These are phyloP conservation scores for Oryza meridionalis DNA, from an alignment of 176 grass and related monocot species.

Conservation along the genomic window DNA sequence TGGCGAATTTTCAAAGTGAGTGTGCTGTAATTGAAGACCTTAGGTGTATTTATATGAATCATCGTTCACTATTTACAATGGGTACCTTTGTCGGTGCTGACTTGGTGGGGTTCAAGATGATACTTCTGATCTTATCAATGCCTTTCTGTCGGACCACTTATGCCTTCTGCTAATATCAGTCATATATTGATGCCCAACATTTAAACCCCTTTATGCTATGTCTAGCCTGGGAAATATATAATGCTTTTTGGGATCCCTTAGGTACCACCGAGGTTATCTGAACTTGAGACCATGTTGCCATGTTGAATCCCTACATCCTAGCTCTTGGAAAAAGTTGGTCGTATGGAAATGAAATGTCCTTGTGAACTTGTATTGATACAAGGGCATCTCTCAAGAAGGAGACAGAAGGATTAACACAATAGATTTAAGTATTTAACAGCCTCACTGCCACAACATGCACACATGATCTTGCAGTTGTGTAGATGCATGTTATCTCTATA, in stretches of 20 bases:
- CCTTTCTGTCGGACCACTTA: neutral
- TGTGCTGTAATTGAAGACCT: neutral
- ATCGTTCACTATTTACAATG: neutral
- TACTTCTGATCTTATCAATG: neutral
- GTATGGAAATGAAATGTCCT: neutral
- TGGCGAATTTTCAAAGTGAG: neutral
- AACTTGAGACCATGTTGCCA: neutral
- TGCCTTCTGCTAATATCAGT: neutral
- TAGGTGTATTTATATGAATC: neutral
- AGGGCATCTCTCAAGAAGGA: neutral
- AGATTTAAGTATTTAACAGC: neutral
- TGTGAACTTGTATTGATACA: neutral
- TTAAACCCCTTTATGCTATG: constrained; percentile 1
- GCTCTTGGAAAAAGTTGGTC: neutral
- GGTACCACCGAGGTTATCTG: neutral
- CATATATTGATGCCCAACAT: neutral
- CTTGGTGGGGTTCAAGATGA: neutral
- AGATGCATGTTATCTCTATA: constrained; percentile 6
- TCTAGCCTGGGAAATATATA: neutral
- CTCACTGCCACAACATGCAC: neutral
- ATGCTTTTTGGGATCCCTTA: neutral
- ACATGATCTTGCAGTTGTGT: neutral
- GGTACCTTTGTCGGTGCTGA: neutral
- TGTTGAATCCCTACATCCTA: constrained; percentile 13
- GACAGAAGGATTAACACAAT: neutral